Conservation (phyloP, 441 rosid genomes). For the Gossypium lobatum region DNA sequence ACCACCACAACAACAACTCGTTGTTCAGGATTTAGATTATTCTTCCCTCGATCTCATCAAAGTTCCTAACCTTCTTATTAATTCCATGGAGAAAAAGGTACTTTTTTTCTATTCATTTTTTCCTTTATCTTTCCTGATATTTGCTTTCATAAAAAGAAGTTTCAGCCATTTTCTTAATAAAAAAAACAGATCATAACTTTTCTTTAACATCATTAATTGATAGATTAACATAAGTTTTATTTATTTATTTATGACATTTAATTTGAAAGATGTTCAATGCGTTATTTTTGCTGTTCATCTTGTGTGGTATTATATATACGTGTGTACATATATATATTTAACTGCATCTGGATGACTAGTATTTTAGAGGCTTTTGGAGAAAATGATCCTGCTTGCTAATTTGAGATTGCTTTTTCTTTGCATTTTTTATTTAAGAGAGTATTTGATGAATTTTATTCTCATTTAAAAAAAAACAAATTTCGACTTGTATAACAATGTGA, state of each 20-base stretch:
- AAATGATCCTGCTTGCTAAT: background rate
- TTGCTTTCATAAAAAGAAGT: background rate
- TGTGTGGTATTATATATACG: background rate
- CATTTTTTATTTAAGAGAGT: background rate
- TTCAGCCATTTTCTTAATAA: background rate
- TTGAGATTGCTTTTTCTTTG: background rate
- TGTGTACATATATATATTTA: background rate
- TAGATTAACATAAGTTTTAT: background rate
- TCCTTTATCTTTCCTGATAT: background rate
- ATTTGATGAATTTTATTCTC: background rate
- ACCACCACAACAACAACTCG: background rate
- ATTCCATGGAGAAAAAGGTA: constrained; percentile 78
- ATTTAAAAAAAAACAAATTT: background rate
- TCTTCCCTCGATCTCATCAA: constrained; percentile 42
- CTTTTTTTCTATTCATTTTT: background rate
- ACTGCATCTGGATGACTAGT: background rate
- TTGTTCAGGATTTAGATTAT: constrained; percentile 40
- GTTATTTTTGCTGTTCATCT: background rate
- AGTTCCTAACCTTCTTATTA: constrained; percentile 46
- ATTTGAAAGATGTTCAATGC: background rate
- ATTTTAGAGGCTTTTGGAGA: background rate
- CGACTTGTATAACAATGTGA: background rate
- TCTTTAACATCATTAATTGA: background rate
- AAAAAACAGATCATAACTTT: background rate
- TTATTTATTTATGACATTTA: background rate